phyloP scores from a whole-genome alignment of 305 asterid genomes.

The Fraxinus paxiana region DNA sequence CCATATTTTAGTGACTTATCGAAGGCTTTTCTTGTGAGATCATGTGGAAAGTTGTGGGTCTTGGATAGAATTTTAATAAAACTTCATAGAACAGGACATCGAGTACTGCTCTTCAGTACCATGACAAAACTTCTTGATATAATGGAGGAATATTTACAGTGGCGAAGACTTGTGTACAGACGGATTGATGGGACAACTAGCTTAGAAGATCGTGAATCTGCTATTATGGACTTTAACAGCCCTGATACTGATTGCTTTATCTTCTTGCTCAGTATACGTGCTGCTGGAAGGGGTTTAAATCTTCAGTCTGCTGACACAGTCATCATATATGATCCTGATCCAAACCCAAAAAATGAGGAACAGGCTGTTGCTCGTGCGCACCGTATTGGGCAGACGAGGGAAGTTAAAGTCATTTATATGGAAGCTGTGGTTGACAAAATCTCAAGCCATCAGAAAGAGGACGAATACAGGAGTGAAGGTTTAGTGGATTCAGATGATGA shows the following conservation, averaged over 20 bases:
- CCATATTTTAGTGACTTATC: conserved; percentile 86
- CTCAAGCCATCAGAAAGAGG: conserved; percentile 91
- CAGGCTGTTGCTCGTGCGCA: conserved; percentile 99
- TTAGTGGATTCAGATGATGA: conserved; percentile 89
- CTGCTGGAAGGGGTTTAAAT: conserved; percentile 98
- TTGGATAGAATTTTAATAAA: conserved; percentile 84
- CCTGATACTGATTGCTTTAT: conserved; percentile 90
- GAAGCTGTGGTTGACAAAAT: conserved; percentile 96
- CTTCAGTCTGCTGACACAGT: conserved; percentile 98
- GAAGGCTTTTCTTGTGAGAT: conserved; percentile 90
- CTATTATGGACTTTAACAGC: conserved; percentile 86
- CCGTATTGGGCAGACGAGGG: conserved; percentile 97
- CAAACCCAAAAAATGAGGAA: conserved; percentile 98
- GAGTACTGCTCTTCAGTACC: conserved; percentile 92
- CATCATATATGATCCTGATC: conserved; percentile 97
- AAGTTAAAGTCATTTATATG: conserved; percentile 95
- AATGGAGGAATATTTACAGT: conserved; percentile 94
- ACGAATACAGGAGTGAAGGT: conserved; percentile 74
- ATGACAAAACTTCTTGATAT: conserved; percentile 98
- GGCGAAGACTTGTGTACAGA: conserved; percentile 93
- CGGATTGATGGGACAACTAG: conserved; percentile 96
- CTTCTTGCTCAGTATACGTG: conserved; percentile 97
- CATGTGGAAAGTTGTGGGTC: conserved; percentile 96
- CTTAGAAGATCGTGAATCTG: conserved; percentile 98
- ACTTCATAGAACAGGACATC: conserved; percentile 92